Base-by-base conservation (phyloP, 148 eudicot species). In the Beta vulgaris region DNA sequence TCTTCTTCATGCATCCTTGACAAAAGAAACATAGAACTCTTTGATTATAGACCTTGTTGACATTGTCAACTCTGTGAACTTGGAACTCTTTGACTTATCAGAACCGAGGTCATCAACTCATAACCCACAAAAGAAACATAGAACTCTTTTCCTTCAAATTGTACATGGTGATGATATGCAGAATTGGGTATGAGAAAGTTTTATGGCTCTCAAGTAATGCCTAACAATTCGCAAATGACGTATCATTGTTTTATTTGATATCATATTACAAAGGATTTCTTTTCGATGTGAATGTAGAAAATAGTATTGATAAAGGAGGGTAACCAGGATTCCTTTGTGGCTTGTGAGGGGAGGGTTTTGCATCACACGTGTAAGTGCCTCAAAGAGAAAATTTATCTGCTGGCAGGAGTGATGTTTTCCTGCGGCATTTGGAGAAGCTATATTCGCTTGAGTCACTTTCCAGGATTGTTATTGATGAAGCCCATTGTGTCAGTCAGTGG, bases 401-500 rank as follows among this genome's bases (percentile, higher is more conserved):
- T 25, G 89, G 87, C 94, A 95, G 99, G 81, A 95, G 99, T 76
- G 99, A 95, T 85, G 86, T 77, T 51, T 82, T 95, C 73, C 68
- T 91, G 71, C 91, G 99, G 51, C 87, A 89, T 40, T 80, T 95
- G 90, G 99, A 90, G 77, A 87, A 74, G 62, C 84, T 95, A 64
- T 84, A 92, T 86, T 78, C 90, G 78, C 89, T 89, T 36, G 86
- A 86, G 35, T 81, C 73, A 75, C 99, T 95, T 72, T 78, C 93
- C 75, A 86, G 99, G 69, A 86, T 95, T 81, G 99, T 95, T 69
- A 92, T 95, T 82, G 99, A 95, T 79, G 99, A 95, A 83, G 99
- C 99, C 58, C 99, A 95, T 83, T 95, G 99, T 86, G 99, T 95
- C 62, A 95, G 99, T 81, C 99, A 95, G 71, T 95, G 99, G 99